These are phyloP conservation scores for Fonsecaea nubica DNA, from an alignment of 2,329 filamentous ascomycete species.

Conservation along the genomic window DNA sequence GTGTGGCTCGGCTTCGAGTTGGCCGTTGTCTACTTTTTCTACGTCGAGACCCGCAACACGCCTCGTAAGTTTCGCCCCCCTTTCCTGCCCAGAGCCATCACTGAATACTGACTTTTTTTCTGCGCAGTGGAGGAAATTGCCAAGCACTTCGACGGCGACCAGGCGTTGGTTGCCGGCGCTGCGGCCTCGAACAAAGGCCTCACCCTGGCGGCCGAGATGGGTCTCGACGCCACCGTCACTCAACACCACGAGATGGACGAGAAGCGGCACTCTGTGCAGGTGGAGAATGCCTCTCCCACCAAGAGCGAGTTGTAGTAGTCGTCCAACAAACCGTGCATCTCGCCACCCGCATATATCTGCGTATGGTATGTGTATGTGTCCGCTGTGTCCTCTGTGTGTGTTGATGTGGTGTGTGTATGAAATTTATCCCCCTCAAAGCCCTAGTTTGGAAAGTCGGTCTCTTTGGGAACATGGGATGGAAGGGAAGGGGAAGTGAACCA, in stretches of 20 bases:
- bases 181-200: constrained; percentile 40
- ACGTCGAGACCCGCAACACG: constrained; percentile 67
- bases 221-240: constrained; percentile 32
- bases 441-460: background rate
- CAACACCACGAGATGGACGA: constrained; percentile 32
- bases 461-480: background rate
- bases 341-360: too few species aligned
- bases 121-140: constrained; percentile 68
- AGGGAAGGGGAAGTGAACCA: background rate
- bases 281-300: constrained; percentile 19
- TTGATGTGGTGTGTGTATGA: background rate
- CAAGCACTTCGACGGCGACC: constrained; percentile 72
- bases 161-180: constrained; percentile 50
- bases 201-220: constrained; percentile 34
- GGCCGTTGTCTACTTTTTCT: constrained; percentile 47
- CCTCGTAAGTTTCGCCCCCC: constrained; percentile 50
- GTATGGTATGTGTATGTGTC: too few species aligned
- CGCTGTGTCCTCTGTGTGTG: background rate
- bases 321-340: too few species aligned
- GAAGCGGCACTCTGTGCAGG: constrained; percentile 29
- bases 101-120: background rate
- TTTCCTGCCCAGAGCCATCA: background rate
- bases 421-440: background rate
- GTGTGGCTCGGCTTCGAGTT: constrained; percentile 45
- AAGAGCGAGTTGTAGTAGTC: constrained; percentile 14